phyloP scores from a whole-genome alignment of 345 rosid species.

The Arabis hirsuta region DNA sequence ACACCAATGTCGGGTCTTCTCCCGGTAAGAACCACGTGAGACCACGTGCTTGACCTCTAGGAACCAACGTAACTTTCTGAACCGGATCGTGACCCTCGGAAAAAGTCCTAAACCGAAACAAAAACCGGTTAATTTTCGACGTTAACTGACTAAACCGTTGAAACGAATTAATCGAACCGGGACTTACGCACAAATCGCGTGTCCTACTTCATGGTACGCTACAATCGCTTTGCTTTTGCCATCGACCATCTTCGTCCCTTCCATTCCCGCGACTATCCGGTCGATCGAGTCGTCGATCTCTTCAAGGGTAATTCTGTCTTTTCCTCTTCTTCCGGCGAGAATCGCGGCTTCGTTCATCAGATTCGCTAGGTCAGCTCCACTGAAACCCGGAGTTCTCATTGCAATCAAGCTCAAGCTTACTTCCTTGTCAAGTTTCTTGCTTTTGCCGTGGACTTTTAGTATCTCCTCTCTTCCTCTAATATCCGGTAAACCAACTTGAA shows the following conservation, averaged over 20 bases:
- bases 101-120: conserved; percentile 48
- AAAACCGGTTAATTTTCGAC: not conserved
- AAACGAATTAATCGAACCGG: not conserved
- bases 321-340: conserved; percentile 76
- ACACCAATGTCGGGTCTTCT: conserved; percentile 63
- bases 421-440: conserved; percentile 68
- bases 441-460: conserved; percentile 67
- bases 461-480: conserved; percentile 78
- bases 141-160: not conserved
- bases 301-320: conserved; percentile 52
- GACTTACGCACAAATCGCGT: conserved; percentile 68
- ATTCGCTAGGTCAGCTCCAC: conserved; percentile 84
- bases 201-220: conserved; percentile 82
- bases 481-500: conserved; percentile 69
- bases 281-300: conserved; percentile 80
- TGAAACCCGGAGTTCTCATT: conserved; percentile 80
- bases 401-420: conserved; percentile 60
- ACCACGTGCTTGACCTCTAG: conserved; percentile 85
- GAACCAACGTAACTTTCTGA: conserved; percentile 69
- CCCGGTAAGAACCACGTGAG: conserved; percentile 75
- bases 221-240: conserved; percentile 73
- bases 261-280: conserved; percentile 75
- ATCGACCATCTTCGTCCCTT: conserved; percentile 72
- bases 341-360: conserved; percentile 85
- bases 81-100: conserved; percentile 76